Base-by-base conservation (phyloP, 2,329 filamentous ascomycete genomes). In the Mycosphaerelloides madeirae region DNA sequence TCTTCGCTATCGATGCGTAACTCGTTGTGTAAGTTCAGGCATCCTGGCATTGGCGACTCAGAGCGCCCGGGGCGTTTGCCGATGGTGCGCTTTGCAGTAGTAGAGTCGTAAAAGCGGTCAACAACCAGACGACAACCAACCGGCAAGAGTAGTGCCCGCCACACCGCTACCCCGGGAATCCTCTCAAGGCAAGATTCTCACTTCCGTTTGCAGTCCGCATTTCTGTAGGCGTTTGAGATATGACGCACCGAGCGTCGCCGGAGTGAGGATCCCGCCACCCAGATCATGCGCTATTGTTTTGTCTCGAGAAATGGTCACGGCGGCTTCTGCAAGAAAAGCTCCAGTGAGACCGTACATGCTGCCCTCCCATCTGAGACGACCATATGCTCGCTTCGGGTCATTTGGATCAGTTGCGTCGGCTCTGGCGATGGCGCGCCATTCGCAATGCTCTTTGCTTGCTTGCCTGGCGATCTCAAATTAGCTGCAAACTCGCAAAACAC, bases 341-440 rank as follows among this genome's bases (percentile, higher is more conserved):
- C 76, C 85, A 3, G 84, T 88, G 40, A 87, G 65, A n/a, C 70
- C 67, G 63, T 90, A 91, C 60, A 81, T 71, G 55, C 77, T 77
- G 3, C 84, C 83, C 3, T 73, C 65, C 52, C 73, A 81, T 54
- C 72, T 69, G 31, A 79, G 74, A 41, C 73, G 74, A 41, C 73
- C 76, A 38, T 73, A 75, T 0, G 78, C 82, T 55, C 75, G 71
- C 65, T 79, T 68, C 14, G 67, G 63, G 16, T 64, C 66, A 44
- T 61, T 64, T 40, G 63, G 58, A 57, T 74, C 68, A 3, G 60
- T 63, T 48, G 42, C 66, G 53, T 85, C 82, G 0, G 83, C 79
- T n/a, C 69, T 72, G 1, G 77, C 85, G 15, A 86, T 70, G 3
- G 75, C 83, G 11, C 78, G 74, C 58, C 80, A 85, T 60, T 83